Evolutionary conservation across 768 basidiomycete genomes (phyloP).

Genomic region (Bullera alba): DNA sequence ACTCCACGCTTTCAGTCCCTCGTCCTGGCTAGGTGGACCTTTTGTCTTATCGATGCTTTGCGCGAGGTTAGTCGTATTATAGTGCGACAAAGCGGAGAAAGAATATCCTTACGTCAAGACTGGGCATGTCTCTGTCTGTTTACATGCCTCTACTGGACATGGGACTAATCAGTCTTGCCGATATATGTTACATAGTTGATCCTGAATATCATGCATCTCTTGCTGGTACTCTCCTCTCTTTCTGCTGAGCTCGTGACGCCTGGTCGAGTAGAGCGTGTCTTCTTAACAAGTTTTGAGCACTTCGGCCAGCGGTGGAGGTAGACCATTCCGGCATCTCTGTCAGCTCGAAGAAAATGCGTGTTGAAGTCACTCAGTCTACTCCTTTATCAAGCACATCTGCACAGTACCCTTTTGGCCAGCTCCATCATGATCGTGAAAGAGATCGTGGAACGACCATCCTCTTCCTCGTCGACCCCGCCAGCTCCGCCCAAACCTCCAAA

Average conservation of each 20-base stretch:
- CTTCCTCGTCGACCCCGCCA: constrained; percentile 15
- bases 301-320: not conserved
- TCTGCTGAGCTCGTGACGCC: no score
- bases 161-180: constrained; percentile 31
- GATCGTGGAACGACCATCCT: constrained; percentile 23
- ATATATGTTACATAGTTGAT: constrained; percentile 8
- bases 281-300: not conserved
- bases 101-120: constrained; percentile 15
- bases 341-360: not conserved
- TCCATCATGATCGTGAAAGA: constrained; percentile 25
- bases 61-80: not conserved
- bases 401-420: not conserved
- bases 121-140: constrained; percentile 29
- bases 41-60: constrained; percentile 6
- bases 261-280: no score
- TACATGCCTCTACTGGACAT: constrained; percentile 18
- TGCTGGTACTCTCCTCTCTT: no score
- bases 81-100: constrained; percentile 16
- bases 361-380: not conserved
- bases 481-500: constrained; percentile 31
- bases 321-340: not conserved
- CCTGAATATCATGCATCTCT: no score
- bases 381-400: not conserved
- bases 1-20: constrained; percentile 21
- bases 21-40: constrained; percentile 17